Base-by-base conservation (phyloP, 441 rosid genomes). In the Syzygium malaccense region DNA sequence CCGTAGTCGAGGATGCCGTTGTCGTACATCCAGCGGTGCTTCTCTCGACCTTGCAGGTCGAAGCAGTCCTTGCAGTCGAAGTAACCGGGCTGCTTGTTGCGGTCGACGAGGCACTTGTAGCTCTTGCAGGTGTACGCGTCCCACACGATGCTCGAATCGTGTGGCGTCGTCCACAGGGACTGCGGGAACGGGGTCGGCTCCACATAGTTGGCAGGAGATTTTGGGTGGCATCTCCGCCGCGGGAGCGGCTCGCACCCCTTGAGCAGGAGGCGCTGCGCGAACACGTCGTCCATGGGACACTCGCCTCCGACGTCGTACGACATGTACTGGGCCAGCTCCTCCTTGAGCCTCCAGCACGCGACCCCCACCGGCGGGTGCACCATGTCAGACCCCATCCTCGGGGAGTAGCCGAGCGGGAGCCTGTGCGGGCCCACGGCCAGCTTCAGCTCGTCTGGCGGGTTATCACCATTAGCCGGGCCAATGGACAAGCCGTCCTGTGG, bases 231-330 rank as follows among this genome's bases (percentile, higher is more conserved):
- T 86, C 95, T 90, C 53, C 94, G 57, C 48, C 91, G 91, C 30
- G 94, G 95, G 66, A 94, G 93, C 17, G 95, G 94, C 88, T 95
- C 95, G 53, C 95, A 93, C 6, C 94, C 95, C 62, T 89, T 92
- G 48, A 94, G 91, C 89, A 94, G 87, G 30, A 95, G 90, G 89
- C 89, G 91, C 62, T 94, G 95, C 45, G 93, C 92, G 85, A 93
- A 94, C 66, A 83, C 91, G 87, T 94, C 95, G 86, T 94, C 95
- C 8, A 88, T 71, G 6, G 95, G 95, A 15, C 96, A 93, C 37
- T 91, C 94, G 14, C 92, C 94, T 2, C 95, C 95, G 37, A 89
- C 83, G 1, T 92, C 91, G 28, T 93, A 94, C 10, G 89, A 86
- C 93, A 94, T 92, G 86, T 90, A 95, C 89, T 90, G 90, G 26